Conservation (phyloP, 495 filamentous ascomycete species). For the Hyaloscypha bicolor region DNA sequence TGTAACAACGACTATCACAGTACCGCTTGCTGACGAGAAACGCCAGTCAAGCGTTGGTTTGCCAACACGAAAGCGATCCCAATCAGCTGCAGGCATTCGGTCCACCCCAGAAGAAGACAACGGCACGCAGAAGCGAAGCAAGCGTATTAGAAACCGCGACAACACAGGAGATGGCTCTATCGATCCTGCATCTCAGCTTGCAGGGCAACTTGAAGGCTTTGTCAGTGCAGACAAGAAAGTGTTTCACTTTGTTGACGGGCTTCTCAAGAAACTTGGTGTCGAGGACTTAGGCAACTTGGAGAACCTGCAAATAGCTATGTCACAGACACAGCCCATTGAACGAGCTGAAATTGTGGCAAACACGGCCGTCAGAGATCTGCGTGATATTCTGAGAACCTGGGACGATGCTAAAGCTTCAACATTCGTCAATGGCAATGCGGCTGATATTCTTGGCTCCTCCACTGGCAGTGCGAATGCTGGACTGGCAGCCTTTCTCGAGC, state of each 20-base stretch:
- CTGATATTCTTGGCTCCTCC: conserved; percentile 35
- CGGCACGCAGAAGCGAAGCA: conserved; percentile 73
- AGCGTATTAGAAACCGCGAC: conserved; percentile 78
- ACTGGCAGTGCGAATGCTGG: conserved; percentile 30
- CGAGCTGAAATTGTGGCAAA: conserved; percentile 24
- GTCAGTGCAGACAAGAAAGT: conserved; percentile 74
- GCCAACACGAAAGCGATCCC: conserved; percentile 62
- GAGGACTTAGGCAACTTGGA: conserved; percentile 49
- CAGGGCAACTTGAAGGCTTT: conserved; percentile 68
- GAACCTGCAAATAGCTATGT: conserved; percentile 40
- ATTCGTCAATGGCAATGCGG: conserved; percentile 56
- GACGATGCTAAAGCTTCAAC: conserved; percentile 60
- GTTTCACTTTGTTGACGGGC: conserved; percentile 66
- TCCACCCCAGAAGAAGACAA: conserved; percentile 58
- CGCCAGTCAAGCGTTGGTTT: conserved; percentile 19
- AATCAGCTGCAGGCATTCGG: conserved; percentile 60
- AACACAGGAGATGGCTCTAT: conserved; percentile 69
- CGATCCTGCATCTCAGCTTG: conserved; percentile 70
- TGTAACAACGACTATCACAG: conserved; percentile 27
- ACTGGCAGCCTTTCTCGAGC: conserved; percentile 76
- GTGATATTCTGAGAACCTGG: conserved; percentile 57
- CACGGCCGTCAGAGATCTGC: conserved; percentile 53
- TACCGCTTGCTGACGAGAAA: conserved; percentile 25
- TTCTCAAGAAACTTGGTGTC: conserved; percentile 69
- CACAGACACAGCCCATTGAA: conserved; percentile 30